Base-by-base conservation (phyloP, 768 basidiomycete species). In the Lepiota subincarnata region DNA sequence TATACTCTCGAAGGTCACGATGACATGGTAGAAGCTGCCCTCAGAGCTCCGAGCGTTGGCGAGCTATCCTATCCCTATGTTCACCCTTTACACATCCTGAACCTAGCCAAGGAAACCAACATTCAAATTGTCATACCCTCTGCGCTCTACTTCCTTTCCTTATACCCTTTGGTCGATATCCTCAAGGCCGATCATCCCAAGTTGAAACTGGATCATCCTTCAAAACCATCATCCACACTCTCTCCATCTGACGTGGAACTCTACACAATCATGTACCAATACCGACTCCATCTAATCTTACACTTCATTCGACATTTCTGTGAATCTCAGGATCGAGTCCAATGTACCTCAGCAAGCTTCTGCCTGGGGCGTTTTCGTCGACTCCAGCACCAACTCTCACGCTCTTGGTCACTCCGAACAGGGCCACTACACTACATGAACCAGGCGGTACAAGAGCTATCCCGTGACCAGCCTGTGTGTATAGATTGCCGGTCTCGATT, bases 191-290 rank as follows among this genome's bases (percentile, higher is more conserved):
- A 81, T 48, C 82, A 83, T 57, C 76, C 79, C 0, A 84, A 84
- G 62, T 73, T 84, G 10, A 56, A 62, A 36, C 58, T 74, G 34
- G 62, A 73, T 20, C 77, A 81, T 59, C 75, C 77, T 4, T 79
- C 81, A 1, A 73, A 73, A 19, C 80, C 80, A 1, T 75, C 77
- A 4, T 75, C 75, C 4, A 58, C 64, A 18, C 62, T 84, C 11
- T 64, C 68, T 5, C 57, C 71, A 8, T 50, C 64, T 20, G 80
- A 81, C 61, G 53, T 81, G n/a, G 61, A 68, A 54, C 66, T 72
- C 36, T 84, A 83, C 59, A 78, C 78, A 3, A 70, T 81, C 36
- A 78, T 84, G 75, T 83, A 72, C 63, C 81, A 84, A 64, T 69
- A 78, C 50, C 77, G 82, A 18, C 59, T 82, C 18, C 71, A 77